phyloP scores from a whole-genome alignment of 345 rosid species.

The Cardiospermum halicacabum region DNA sequence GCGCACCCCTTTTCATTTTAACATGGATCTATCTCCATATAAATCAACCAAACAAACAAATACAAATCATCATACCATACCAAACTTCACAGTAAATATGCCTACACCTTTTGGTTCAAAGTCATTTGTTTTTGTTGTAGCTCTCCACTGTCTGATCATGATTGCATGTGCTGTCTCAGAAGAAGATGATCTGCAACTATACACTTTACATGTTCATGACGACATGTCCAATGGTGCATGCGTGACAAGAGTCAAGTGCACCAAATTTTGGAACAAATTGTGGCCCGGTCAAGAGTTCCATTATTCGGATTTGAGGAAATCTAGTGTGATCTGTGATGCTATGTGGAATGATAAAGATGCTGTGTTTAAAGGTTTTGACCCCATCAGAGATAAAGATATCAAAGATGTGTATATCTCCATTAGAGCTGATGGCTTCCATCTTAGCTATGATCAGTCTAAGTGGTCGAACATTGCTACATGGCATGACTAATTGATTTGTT shows the following conservation, averaged over 20 bases:
- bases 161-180: neutral
- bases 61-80: too few relatives aligned
- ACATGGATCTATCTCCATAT: too few relatives aligned
- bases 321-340: neutral
- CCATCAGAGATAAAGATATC: neutral
- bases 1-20: too few relatives aligned
- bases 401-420: neutral
- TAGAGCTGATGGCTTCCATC: constrained; percentile 2
- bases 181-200: neutral
- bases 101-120: too few relatives aligned
- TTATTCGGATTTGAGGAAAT: neutral
- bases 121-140: too few relatives aligned
- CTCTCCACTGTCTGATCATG: neutral
- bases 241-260: neutral
- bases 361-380: neutral
- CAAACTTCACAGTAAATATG: too few relatives aligned
- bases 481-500: neutral
- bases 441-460: constrained; percentile 2
- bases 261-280: neutral
- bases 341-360: constrained; percentile 2
- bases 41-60: too few relatives aligned
- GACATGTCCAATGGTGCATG: neutral
- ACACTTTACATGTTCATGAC: neutral
- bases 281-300: constrained; percentile 4
- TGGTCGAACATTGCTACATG: neutral